Conservation (phyloP, 1,284 basidiomycete species). For the Rhodotorula sp. region DNA sequence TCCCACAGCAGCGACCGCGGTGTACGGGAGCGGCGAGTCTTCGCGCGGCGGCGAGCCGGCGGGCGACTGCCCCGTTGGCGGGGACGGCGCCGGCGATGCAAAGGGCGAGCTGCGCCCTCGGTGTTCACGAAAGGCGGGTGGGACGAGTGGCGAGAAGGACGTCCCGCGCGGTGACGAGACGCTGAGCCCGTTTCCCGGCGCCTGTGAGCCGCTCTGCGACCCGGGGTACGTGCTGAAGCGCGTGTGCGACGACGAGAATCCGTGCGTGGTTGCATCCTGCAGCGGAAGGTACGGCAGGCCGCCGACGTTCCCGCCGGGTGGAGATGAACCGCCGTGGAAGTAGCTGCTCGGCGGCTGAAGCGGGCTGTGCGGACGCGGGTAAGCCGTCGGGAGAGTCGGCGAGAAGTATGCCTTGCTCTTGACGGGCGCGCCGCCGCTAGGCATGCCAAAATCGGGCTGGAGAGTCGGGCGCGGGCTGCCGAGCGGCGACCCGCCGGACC, state of each 20-base stretch:
- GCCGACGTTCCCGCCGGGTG: constrained; percentile 5
- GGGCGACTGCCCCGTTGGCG: constrained; percentile 22
- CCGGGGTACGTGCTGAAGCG: constrained; percentile 28
- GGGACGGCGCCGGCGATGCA: constrained; percentile 33
- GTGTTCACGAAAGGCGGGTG: constrained; percentile 36
- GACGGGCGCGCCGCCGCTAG: not conserved
- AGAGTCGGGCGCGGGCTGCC: constrained; percentile 11
- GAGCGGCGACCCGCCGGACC: not conserved
- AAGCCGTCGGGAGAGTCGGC: constrained; percentile 7
- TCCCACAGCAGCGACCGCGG: not conserved
- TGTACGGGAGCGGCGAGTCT: not conserved
- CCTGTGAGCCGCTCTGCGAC: not conserved
- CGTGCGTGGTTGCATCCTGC: constrained; percentile 19
- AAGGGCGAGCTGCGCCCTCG: constrained; percentile 30
- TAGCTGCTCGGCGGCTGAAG: constrained; percentile 9
- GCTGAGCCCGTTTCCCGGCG: not conserved
- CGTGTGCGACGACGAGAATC: not conserved
- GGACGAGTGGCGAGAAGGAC: constrained; percentile 30
- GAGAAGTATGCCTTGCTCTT: constrained; percentile 17
- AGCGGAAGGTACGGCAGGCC: constrained; percentile 14
- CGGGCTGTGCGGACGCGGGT: constrained; percentile 2
- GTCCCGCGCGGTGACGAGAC: not conserved
- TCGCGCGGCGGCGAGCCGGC: constrained; percentile 22
- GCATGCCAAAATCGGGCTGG: constrained; percentile 37
- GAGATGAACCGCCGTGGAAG: constrained; percentile 2